Percentiles rank a stretch among this genome's conserved stretches.
These are phyloP conservation scores for Quercus lobata DNA, from an alignment of 331 rosid genomes.

Conservation along the genomic window DNA sequence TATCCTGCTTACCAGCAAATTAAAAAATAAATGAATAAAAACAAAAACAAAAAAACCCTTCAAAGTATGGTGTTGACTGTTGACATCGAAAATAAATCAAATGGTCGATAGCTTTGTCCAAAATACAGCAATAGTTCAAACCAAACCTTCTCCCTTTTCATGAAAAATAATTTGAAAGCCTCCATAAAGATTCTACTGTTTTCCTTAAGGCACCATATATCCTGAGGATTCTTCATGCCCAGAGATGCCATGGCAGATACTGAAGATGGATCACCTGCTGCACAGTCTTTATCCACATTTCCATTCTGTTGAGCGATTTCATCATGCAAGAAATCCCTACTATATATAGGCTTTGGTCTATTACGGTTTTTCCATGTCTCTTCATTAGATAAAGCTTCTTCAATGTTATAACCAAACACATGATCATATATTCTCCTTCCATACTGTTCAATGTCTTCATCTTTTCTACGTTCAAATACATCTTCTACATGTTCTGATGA, in stretches of 20 bases:
- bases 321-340: slow-evolving; percentile 59
- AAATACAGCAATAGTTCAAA: slow-evolving; percentile 7
- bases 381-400: slow-evolving; percentile 80
- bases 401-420: slow-evolving; percentile 93
- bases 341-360: slow-evolving; percentile 81
- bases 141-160: slow-evolving; percentile 76
- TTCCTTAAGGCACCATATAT: slow-evolving; percentile 86
- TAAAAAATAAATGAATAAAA: neutral
- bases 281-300: slow-evolving; percentile 36
- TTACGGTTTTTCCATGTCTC: slow-evolving; percentile 97
- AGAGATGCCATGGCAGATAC: slow-evolving; percentile 87
- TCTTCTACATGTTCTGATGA: slow-evolving; percentile 74
- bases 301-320: slow-evolving; percentile 71
- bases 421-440: slow-evolving; percentile 92
- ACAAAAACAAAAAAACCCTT: neutral
- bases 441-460: slow-evolving; percentile 81
- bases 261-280: slow-evolving; percentile 38
- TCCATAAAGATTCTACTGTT: slow-evolving; percentile 78
- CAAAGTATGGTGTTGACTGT: neutral
- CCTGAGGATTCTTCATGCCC: slow-evolving; percentile 98
- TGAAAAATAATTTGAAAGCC: slow-evolving; percentile 73
- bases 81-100: neutral
- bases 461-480: slow-evolving; percentile 72
- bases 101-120: slow-evolving; percentile 14
- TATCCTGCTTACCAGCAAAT: slow-evolving; percentile 46